Evolutionary conservation across 2,329 filamentous ascomycete genomes (phyloP), one percentile per base, ranked within the genome.

Genomic region (Cladophialophora exuberans): DNA sequence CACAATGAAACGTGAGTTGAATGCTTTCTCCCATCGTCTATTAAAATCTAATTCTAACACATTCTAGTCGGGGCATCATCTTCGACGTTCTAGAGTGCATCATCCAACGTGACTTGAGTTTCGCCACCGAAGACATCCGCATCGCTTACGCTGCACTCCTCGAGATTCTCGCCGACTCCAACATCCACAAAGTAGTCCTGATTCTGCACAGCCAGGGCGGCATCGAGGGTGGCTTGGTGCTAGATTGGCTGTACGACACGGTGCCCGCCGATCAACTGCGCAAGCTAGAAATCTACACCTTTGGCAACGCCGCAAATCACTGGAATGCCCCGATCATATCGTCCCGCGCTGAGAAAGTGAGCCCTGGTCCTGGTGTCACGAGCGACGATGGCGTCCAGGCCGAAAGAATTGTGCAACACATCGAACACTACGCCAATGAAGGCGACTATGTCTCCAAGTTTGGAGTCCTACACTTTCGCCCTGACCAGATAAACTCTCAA

Each of bases 21-120:
- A 10, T 18, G 11, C 20, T 11, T 18, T 45, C 41, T n/a, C n/a
- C n/a, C n/a, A n/a, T n/a, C n/a, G n/a, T n/a, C n/a, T n/a, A n/a
- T n/a, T n/a, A n/a, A n/a, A n/a, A n/a, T n/a, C n/a, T n/a, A 22
- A 4, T 31, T 31, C 22, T 17, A 4, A 22, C 20, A 4, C 22
- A 10, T n/a, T 18, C 11, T 31, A 60, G 57, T 6, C 50, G 57
- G 9, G 89, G 89, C 1, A 81, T 92, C 43, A 67, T 92, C 13
- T 90, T 91, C 60, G 89, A 94, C 63, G 75, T 92, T 1, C 70
- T 92, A 22, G 86, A 94, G 70, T 92, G 88, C 62, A 74, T 94
- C 9, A 76, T 93, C 58, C 88, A 94, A 69, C 83, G 89, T 35
- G 86, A 86, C 67, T 85, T 91, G 62, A 78, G 77, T 54, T 92